These are phyloP conservation scores for Acanthamoeba castellanii DNA, from an alignment of 208 protist species.

Conservation along the genomic window DNA sequence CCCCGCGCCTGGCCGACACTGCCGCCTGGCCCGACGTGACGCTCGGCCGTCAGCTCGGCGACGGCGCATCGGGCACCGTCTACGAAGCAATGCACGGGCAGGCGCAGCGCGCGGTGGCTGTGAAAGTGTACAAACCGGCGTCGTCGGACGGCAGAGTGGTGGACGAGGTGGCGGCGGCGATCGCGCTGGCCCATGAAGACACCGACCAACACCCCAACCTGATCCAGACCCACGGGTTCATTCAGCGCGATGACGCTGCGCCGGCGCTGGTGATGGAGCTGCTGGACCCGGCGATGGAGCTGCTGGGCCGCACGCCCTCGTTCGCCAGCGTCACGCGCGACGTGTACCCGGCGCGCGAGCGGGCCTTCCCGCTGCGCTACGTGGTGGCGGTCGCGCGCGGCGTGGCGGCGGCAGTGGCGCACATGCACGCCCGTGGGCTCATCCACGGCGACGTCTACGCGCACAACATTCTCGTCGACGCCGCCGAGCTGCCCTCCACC, in stretches of 20 bases:
- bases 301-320: background rate
- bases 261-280: conserved; percentile 43
- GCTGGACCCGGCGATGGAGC: background rate
- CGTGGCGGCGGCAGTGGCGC: conserved; percentile 3
- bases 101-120: background rate
- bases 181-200: background rate
- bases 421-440: conserved; percentile 9
- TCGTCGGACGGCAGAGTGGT: conserved; percentile 26
- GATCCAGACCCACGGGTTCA: background rate
- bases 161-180: conserved; percentile 25
- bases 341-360: background rate
- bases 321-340: conserved; percentile 25
- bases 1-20: background rate
- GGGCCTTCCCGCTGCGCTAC: background rate
- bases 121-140: conserved; percentile 47
- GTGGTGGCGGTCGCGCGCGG: background rate
- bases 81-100: background rate
- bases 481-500: background rate
- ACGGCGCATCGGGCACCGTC: conserved; percentile 1
- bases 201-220: conserved; percentile 4
- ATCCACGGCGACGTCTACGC: conserved; percentile 14
- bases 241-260: background rate
- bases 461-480: conserved; percentile 10
- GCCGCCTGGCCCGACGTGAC: background rate
- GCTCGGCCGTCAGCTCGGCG: conserved; percentile 11